Base-by-base conservation (phyloP, 176 grass and related monocot species). In the Lolium perenne region DNA sequence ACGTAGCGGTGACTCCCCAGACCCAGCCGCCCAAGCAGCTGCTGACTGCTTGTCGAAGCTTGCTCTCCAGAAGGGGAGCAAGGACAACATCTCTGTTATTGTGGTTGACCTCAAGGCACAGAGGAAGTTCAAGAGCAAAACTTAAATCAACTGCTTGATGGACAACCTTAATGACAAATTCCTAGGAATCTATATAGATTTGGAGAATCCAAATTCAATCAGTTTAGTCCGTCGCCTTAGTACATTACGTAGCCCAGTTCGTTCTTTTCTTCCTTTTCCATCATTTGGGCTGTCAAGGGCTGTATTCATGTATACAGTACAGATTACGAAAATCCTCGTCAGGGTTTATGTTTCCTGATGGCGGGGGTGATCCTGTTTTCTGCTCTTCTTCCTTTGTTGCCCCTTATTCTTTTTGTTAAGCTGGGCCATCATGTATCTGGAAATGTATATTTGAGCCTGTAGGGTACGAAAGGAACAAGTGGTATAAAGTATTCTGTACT, bases 51-150 rank as follows among this genome's bases (percentile, higher is more conserved):
- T 97, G 60, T 92, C 92, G 4, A 97, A 91, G 65, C 92, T 91
- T 83, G 92, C 95, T 86, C 60, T 91, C 29, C 92, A 92, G 35
- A 97, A 90, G 89, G 95, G 95, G 82, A 97, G 95, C 83, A 94
- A 97, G 86, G 95, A 97, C 79, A 97, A 97, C 86, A 97, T 97
- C 67, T 90, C 87, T 1, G 71, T 95, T 18, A 74, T 98, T 72
- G 96, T 98, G 61, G 90, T 98, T 80, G 96, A 98, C 82, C 87
- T 98, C 16, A 98, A 95, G 79, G 93, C 90, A 18, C 96, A 95
- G 4, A 84, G 96, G 59, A 98, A 98, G 84, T 95, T 98, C 79
- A 98, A 94, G 86, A 86, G 61, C 82, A 95, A 95, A 87, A 84
- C 86, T 7, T 92, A 83, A 92, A 81, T 88, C 89, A 55, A 17